A percentile compares a stretch with the other conserved stretches of the same genome.
These are phyloP conservation scores for Phytophthora palmivora DNA, from an alignment of 352 stramenopile species.

Conservation along the genomic window DNA sequence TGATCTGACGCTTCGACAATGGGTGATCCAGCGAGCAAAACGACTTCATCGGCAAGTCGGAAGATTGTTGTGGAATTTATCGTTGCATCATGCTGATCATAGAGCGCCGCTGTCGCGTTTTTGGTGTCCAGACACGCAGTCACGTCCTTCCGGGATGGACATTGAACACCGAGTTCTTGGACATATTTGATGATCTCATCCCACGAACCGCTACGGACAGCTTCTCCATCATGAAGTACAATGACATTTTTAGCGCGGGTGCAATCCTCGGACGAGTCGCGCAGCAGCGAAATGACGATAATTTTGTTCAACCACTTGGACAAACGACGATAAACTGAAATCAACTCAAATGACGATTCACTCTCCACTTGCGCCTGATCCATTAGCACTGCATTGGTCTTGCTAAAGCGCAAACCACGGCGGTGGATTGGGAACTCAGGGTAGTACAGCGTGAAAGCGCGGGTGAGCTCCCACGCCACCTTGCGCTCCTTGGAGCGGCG, in stretches of 20 bases:
- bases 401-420: conserved; percentile 32
- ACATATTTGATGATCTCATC: conserved; percentile 39
- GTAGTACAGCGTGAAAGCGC: conserved; percentile 44
- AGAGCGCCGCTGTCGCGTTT: conserved; percentile 29
- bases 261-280: conserved; percentile 36
- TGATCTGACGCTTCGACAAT: conserved; percentile 24
- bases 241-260: conserved; percentile 36
- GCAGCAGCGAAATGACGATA: conserved; percentile 48
- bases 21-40: conserved; percentile 38
- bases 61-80: conserved; percentile 34
- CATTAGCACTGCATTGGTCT: conserved; percentile 45
- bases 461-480: conserved; percentile 48
- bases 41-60: conserved; percentile 44
- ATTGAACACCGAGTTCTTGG: conserved; percentile 39
- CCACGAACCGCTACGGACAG: conserved; percentile 44
- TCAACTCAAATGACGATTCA: conserved; percentile 43
- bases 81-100: conserved; percentile 17
- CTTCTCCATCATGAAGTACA: conserved; percentile 45
- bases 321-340: conserved; percentile 44
- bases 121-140: conserved; percentile 34
- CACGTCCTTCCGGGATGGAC: conserved; percentile 40
- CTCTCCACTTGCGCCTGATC: conserved; percentile 38
- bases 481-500: conserved; percentile 43
- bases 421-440: conserved; percentile 36
- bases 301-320: conserved; percentile 51